Evolutionary conservation across 768 basidiomycete species (phyloP).

Genomic region (Termitomyces sp.): DNA sequence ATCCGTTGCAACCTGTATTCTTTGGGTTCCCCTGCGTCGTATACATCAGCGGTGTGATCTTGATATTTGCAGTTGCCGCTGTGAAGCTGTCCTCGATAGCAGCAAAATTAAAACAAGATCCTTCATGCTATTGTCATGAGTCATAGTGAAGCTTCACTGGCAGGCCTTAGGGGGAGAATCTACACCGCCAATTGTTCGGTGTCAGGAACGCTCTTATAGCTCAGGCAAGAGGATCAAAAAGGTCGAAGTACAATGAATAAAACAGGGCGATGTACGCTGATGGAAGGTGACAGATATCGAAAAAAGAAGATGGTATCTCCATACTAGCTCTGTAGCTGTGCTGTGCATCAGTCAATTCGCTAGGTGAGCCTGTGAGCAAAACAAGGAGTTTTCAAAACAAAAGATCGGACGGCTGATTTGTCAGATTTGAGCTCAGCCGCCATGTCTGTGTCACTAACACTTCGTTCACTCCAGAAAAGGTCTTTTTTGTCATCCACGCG

Average conservation of each 20-base stretch:
- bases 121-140: not conserved
- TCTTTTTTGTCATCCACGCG: not conserved
- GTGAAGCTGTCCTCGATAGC: not conserved
- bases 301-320: not conserved
- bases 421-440: not conserved
- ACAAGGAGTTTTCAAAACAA: not conserved
- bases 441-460: conserved; percentile 8
- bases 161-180: not conserved
- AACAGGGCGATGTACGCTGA: not conserved
- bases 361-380: too few species aligned
- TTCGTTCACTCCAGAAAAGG: conserved; percentile 4
- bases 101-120: not conserved
- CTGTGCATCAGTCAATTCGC: not conserved
- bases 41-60: not conserved
- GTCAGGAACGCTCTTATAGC: not conserved
- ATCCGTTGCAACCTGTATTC: not conserved
- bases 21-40: not conserved
- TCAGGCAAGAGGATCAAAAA: not conserved
- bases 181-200: not conserved
- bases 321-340: too few species aligned
- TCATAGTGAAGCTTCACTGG: not conserved
- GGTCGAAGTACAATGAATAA: not conserved
- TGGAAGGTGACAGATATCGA: not conserved
- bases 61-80: not conserved
- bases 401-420: not conserved